Evolutionary conservation across 2,329 filamentous ascomycete genomes (phyloP).

Genomic region (Arthrobotrys sinensis): DNA sequence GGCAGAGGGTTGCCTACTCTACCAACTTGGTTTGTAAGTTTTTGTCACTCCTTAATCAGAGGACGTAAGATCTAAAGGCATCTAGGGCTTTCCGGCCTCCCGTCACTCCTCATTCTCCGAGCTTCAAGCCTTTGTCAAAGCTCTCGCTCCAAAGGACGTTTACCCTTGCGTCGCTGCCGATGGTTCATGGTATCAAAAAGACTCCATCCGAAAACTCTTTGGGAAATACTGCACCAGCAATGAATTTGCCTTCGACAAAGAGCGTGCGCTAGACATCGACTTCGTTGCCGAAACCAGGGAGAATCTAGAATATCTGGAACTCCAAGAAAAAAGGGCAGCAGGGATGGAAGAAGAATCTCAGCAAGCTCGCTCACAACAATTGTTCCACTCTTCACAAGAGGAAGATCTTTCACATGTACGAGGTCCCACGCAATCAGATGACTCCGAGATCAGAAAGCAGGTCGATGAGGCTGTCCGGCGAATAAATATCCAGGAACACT

Average conservation of each 20-base stretch:
- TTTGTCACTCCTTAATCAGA: not conserved
- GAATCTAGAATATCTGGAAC: slow-evolving; percentile 29
- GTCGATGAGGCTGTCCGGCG: slow-evolving; percentile 7
- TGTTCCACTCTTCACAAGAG: slow-evolving; percentile 71
- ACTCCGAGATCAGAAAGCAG: slow-evolving; percentile 19
- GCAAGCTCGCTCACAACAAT: slow-evolving; percentile 69
- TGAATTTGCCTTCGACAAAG: slow-evolving; percentile 63
- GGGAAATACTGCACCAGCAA: slow-evolving; percentile 62
- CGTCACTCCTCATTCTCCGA: slow-evolving; percentile 90
- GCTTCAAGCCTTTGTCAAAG: slow-evolving; percentile 78
- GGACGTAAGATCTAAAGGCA: not conserved
- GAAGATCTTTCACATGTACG: slow-evolving; percentile 66
- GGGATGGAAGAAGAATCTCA: slow-evolving; percentile 52
- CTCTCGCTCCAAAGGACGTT: slow-evolving; percentile 81
- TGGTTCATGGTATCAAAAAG: slow-evolving; percentile 74
- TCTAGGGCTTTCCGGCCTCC: slow-evolving; percentile 82
- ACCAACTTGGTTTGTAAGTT: slow-evolving; percentile 58
- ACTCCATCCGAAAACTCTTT: slow-evolving; percentile 62
- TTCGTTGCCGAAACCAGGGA: not conserved
- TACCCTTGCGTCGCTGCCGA: slow-evolving; percentile 84
- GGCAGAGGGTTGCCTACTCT: not conserved
- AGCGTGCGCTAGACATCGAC: slow-evolving; percentile 53
- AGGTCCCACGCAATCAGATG: slow-evolving; percentile 31
- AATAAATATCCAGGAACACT: not conserved
- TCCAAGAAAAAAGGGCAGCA: slow-evolving; percentile 35